Base-by-base conservation (phyloP, 1,284 basidiomycete genomes). In the Tilletia walkeri region DNA sequence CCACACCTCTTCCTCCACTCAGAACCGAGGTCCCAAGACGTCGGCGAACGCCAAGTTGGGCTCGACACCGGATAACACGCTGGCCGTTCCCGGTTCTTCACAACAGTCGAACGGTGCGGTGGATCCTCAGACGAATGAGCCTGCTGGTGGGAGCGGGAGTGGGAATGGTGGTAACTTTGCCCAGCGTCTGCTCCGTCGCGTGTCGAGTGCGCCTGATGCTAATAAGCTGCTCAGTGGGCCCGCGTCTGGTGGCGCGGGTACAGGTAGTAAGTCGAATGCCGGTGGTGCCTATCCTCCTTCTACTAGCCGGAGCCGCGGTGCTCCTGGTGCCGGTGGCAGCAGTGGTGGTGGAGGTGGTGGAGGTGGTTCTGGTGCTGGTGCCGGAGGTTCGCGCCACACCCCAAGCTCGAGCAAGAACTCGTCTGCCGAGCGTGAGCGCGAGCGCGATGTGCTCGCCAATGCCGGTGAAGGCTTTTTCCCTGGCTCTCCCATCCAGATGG, bases 201-300 rank as follows among this genome's bases (percentile, higher is more conserved):
- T 98, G 59, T 94, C 95, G 1, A 96, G 94, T 30, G 95, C 95
- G 1, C 95, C 95, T 1, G 98, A 98, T 83, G 91, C 94, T 65
- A 99, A 98, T 84, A 91, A 91, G 54, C 86, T 97, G 24, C 94
- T 95, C 83, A 86, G 88, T 65, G 77, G 78, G 36, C 75, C 68
- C 59, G 68, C 36, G 59, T 75, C 76, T 70, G 75, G 49, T 68
- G 74, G 47, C 4, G 18, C 24, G 12, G 41, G 45, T 47, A 49
- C 41, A 24, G 65, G 65, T 5, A 48, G 45, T 45, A 48, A 47
- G 65, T 65, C 72, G 68, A 49, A 59, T 20, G 63, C 50, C 10
- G 56, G 68, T 12, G 70, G 66, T 36, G 70, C 72, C 39, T 20
- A 68, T 36, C 59, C 72, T 73, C 12, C 63, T 49, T 39, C 36